Evolutionary conservation across 257 asterid species (phyloP).

Genomic region (Thymus mandschuricus): DNA sequence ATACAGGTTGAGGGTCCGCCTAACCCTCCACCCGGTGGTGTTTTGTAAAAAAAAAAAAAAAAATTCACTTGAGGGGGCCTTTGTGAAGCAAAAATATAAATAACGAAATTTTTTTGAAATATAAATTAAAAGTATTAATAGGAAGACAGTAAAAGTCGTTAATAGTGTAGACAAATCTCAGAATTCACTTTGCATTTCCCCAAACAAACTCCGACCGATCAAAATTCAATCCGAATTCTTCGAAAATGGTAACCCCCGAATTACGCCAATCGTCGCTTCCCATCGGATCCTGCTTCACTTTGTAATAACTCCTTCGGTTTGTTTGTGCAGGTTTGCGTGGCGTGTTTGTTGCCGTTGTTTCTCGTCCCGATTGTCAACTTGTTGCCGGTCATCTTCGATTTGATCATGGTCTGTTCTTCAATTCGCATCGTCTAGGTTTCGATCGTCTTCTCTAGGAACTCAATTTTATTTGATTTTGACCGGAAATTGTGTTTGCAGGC

Average conservation of each 20-base stretch:
- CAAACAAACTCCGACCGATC: neutral
- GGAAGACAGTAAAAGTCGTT: too few relatives aligned
- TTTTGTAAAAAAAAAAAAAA: too few relatives aligned
- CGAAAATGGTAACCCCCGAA: constrained; percentile 34
- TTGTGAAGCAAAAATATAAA: too few relatives aligned
- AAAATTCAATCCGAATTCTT: constrained; percentile 14
- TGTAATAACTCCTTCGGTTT: neutral
- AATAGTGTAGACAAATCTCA: too few relatives aligned
- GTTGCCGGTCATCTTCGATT: constrained; percentile 78
- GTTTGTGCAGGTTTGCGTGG: constrained; percentile 72
- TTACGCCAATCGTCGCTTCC: constrained; percentile 9
- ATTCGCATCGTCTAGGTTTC: constrained; percentile 18
- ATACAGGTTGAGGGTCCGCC: too few relatives aligned
- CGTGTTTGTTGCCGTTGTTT: constrained; percentile 86
- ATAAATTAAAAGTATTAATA: too few relatives aligned
- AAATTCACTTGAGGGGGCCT: too few relatives aligned
- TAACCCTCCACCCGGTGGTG: too few relatives aligned
- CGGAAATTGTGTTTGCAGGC: constrained; percentile 51
- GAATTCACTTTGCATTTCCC: too few relatives aligned
- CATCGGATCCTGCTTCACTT: constrained; percentile 9
- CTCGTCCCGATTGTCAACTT: constrained; percentile 90
- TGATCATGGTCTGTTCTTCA: constrained; percentile 61
- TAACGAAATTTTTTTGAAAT: too few relatives aligned
- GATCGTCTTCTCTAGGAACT: constrained; percentile 14
- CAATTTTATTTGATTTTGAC: constrained; percentile 2